phyloP scores from a whole-genome alignment of 2,329 filamentous ascomycete species.

The Monosporascus sp. region DNA sequence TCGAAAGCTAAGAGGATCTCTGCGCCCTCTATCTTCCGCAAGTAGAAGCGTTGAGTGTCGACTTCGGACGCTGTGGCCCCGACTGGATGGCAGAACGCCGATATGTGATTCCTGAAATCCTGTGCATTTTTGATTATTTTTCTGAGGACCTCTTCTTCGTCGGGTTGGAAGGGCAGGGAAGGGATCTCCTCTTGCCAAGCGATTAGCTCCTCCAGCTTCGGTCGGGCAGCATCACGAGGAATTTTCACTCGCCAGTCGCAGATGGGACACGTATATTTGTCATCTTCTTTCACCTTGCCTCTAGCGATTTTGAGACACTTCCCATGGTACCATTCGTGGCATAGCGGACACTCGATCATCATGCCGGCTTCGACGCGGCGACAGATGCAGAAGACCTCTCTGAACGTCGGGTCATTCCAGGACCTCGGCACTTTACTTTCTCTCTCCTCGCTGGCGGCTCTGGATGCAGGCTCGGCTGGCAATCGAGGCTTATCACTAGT shows the following conservation, averaged over 20 bases:
- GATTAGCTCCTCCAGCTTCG: constrained; percentile 86
- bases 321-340: constrained; percentile 98
- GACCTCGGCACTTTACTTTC: constrained; percentile 42
- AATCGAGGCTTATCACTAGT: constrained; percentile 76
- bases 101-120: constrained; percentile 77
- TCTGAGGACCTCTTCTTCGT: constrained; percentile 83
- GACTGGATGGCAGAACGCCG: constrained; percentile 73
- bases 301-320: constrained; percentile 97
- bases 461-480: constrained; percentile 85
- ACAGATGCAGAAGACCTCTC: constrained; percentile 96
- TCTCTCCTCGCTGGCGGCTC: constrained; percentile 59
- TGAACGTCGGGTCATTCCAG: constrained; percentile 57
- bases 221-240: constrained; percentile 88
- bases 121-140: constrained; percentile 82
- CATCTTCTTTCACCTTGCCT: constrained; percentile 96
- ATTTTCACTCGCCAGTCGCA: constrained; percentile 98
- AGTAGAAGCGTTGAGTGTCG: constrained; percentile 85
- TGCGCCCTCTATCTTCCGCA: constrained; percentile 94
- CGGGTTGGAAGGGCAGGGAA: constrained; percentile 83
- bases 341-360: constrained; percentile 99
- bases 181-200: constrained; percentile 79
- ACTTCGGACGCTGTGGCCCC: constrained; percentile 80
- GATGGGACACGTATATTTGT: constrained; percentile 97
- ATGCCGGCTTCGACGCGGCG: constrained; percentile 88
- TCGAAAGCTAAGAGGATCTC: constrained; percentile 88